These are phyloP conservation scores for Yamadazyma sp. DNA, from an alignment of 805 yeast species.

Conservation along the genomic window DNA sequence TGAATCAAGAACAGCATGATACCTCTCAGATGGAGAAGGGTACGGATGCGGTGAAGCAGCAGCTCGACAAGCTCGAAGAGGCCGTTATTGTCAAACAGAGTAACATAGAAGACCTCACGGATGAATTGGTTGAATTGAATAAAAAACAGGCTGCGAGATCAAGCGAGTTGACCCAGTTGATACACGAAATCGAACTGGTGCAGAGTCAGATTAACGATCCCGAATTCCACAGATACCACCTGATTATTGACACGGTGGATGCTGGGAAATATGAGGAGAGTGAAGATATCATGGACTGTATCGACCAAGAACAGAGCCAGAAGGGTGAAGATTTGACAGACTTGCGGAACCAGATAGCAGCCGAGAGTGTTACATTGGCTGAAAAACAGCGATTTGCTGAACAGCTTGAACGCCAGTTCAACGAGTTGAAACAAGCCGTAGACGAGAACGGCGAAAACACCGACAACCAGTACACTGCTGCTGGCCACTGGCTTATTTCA, in stretches of 20 bases:
- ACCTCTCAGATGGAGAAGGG: slow-evolving; percentile 22
- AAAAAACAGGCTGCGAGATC: slow-evolving; percentile 23
- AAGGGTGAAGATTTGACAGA: background rate
- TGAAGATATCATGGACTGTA: slow-evolving; percentile 2
- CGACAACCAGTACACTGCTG: slow-evolving; percentile 6
- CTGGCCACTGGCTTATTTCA: slow-evolving; percentile 16
- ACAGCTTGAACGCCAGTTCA: background rate
- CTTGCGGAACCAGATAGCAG: background rate
- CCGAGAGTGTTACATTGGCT: background rate
- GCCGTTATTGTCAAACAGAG: slow-evolving; percentile 27
- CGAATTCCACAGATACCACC: slow-evolving; percentile 3
- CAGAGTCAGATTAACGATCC: slow-evolving; percentile 20
- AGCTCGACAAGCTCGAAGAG: slow-evolving; percentile 25
- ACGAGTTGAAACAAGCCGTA: slow-evolving; percentile 1
- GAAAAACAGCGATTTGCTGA: background rate
- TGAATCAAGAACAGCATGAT: slow-evolving; percentile 19
- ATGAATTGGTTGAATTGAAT: slow-evolving; percentile 26
- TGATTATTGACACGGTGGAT: slow-evolving; percentile 11
- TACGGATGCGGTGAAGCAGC: slow-evolving; percentile 21
- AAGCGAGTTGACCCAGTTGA: slow-evolving; percentile 25
- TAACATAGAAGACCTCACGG: slow-evolving; percentile 28
- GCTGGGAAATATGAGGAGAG: slow-evolving; percentile 4
- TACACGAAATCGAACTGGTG: slow-evolving; percentile 23
- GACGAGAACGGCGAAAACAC: background rate
- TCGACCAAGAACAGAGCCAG: slow-evolving; percentile 5